Conservation (phyloP, 768 basidiomycete genomes). For the Naganishia vaughanmartiniae region DNA sequence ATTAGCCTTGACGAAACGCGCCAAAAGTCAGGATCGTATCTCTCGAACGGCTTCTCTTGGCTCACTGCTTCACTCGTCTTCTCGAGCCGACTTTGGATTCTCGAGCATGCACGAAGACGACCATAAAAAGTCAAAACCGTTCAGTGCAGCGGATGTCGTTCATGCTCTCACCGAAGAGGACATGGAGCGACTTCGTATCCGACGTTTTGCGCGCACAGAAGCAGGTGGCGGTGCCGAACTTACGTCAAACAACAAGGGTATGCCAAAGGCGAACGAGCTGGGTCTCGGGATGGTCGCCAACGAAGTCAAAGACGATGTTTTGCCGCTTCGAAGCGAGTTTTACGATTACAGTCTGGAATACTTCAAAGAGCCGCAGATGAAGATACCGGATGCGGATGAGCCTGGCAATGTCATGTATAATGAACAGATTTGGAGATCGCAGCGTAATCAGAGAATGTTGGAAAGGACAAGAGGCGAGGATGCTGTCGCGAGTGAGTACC, state of each 20-base stretch:
- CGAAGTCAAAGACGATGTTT: slow-evolving; percentile 70
- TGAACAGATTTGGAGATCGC: slow-evolving; percentile 89
- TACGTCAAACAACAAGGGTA: slow-evolving; percentile 54
- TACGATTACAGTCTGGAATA: slow-evolving; percentile 97
- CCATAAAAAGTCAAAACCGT: slow-evolving; percentile 42
- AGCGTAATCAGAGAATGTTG: slow-evolving; percentile 78
- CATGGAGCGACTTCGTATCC: slow-evolving; percentile 79
- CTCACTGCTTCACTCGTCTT: slow-evolving; percentile 18
- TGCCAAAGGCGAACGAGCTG: slow-evolving; percentile 53
- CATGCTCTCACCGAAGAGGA: slow-evolving; percentile 89
- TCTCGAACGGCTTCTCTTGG: slow-evolving; percentile 22
- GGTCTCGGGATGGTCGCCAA: slow-evolving; percentile 53
- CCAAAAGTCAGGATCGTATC: slow-evolving; percentile 6
- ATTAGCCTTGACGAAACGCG: not conserved
- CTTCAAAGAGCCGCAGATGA: slow-evolving; percentile 98
- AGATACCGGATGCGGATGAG: slow-evolving; percentile 92
- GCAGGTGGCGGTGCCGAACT: slow-evolving; percentile 47
- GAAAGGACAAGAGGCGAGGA: slow-evolving; percentile 68
- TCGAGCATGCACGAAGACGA: slow-evolving; percentile 12
- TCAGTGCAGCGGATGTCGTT: slow-evolving; percentile 74
- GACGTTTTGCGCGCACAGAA: slow-evolving; percentile 56
- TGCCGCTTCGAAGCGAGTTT: slow-evolving; percentile 86
- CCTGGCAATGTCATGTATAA: slow-evolving; percentile 92
- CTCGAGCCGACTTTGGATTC: slow-evolving; percentile 24
- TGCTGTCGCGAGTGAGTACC: slow-evolving; percentile 65